phyloP scores from a whole-genome alignment of 768 basidiomycete species.

The Trametes sanguinea region DNA sequence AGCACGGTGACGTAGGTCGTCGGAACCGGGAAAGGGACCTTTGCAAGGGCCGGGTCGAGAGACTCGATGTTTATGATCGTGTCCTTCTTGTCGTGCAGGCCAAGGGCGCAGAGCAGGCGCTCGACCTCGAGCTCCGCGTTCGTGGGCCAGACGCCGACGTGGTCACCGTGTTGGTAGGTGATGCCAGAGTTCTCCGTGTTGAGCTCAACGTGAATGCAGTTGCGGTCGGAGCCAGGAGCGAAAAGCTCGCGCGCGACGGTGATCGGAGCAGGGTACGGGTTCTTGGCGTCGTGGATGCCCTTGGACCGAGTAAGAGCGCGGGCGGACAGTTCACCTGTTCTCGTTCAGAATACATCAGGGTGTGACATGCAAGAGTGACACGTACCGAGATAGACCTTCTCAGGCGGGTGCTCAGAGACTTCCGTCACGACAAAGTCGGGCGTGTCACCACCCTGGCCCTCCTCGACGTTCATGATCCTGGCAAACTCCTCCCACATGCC shows the following conservation, averaged over 20 bases:
- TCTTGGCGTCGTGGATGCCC: constrained; percentile 97
- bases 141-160: constrained; percentile 95
- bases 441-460: constrained; percentile 93
- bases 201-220: constrained; percentile 94
- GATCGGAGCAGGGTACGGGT: constrained; percentile 91
- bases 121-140: constrained; percentile 93
- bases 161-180: constrained; percentile 98
- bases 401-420: constrained; percentile 66
- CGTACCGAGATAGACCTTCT: constrained; percentile 93
- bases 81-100: constrained; percentile 79
- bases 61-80: constrained; percentile 90
- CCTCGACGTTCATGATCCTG: constrained; percentile 83
- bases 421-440: constrained; percentile 94
- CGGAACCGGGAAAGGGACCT: constrained; percentile 98
- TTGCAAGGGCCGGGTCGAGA: constrained; percentile 96
- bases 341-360: constrained; percentile 18
- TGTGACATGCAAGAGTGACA: background rate
- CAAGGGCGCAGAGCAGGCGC: constrained; percentile 83
- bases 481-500: constrained; percentile 93
- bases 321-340: constrained; percentile 87
- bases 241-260: constrained; percentile 82
- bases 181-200: constrained; percentile 93
- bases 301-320: constrained; percentile 91
- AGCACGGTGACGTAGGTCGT: constrained; percentile 93
- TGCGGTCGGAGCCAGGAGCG: constrained; percentile 67